Base-by-base conservation (phyloP, 768 basidiomycete species). In the Polyporus arcularius region DNA sequence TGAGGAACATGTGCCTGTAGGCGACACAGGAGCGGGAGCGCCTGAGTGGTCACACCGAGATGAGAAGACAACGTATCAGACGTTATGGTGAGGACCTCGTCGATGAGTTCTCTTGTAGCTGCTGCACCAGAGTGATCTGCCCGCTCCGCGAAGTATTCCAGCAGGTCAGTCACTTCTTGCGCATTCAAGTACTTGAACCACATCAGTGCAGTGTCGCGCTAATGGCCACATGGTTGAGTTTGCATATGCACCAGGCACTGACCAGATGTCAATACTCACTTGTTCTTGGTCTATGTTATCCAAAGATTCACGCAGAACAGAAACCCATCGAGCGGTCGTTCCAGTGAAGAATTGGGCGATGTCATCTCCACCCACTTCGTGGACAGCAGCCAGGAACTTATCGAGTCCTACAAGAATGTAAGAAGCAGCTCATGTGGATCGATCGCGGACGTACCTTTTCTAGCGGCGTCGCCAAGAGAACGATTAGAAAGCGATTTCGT, bases 161-260 rank as follows among this genome's bases (percentile, higher is more conserved):
- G 66, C 6, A 83, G 72, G 5, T 70, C 63, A 4, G 84, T 72
- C 3, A 85, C 68, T 15, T 79, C 78, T 3, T 73, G 64, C 2
- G 72, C 66, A 5, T 74, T 69, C 65, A 88, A 78, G 65, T 82
- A 88, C 42, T 74, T 77, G 45, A 88, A 74, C 90, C 90, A 92
- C 14, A 81, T 61, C 3, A 55, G 46, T 16, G 73, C 68, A 28
- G 69, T 62, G 4, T n/a, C 35, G n/a, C 55, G 35, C 57, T 63
- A 32, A 6, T 2, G 21, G 4, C 6, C 26, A 4, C 28, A 15
- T 35, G 7, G 16, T n/a, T 49, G 39, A 26, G 35, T n/a, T 16
- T 1, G 0, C 7, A 14, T 10, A 32, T 52, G 16, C 15, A 7
- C 9, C 38, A 21, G 4, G 10, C 4, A 26, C 45, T n/a, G n/a